These are phyloP conservation scores for Neodidymelliopsis sp. DNA, from an alignment of 2,329 filamentous ascomycete genomes.

Conservation along the genomic window DNA sequence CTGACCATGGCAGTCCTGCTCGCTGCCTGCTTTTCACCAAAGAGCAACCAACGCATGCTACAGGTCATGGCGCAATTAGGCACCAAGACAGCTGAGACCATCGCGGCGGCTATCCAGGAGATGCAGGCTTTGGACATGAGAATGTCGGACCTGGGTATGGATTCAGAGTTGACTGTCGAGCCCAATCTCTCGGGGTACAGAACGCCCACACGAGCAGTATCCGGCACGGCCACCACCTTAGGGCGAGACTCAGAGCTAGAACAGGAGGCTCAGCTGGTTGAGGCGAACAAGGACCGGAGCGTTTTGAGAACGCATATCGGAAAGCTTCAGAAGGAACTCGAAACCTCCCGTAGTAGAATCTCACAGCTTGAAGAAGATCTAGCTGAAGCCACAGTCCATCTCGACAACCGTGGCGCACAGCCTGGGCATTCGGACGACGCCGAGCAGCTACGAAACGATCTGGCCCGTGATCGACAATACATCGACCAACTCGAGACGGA, in stretches of 20 bases:
- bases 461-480: conserved; percentile 57
- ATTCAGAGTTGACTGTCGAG: conserved; percentile 45
- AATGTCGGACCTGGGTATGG: conserved; percentile 47
- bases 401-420: conserved; percentile 51
- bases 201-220: conserved; percentile 43
- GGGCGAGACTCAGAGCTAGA: conserved; percentile 56
- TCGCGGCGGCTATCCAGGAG: conserved; percentile 51
- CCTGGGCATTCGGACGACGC: conserved; percentile 52
- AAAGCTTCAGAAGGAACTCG: conserved; percentile 53
- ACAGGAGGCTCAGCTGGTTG: conserved; percentile 58
- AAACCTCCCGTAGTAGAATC: conserved; percentile 51
- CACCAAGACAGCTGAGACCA: conserved; percentile 45
- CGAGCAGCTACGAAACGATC: conserved; percentile 54
- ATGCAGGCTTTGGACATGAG: conserved; percentile 47
- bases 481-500: conserved; percentile 60
- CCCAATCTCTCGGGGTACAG: conserved; percentile 42
- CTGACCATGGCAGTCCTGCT: conserved; percentile 59
- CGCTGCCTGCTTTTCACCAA: conserved; percentile 56
- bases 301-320: conserved; percentile 52
- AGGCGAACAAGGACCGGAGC: conserved; percentile 56
- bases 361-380: conserved; percentile 57
- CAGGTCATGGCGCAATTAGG: conserved; percentile 49
- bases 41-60: conserved; percentile 58
- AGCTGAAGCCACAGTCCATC: conserved; percentile 55
- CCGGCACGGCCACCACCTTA: conserved; percentile 34